Evolutionary conservation across 345 rosid species (phyloP).

Genomic region (Aquilaria yunnanensis): DNA sequence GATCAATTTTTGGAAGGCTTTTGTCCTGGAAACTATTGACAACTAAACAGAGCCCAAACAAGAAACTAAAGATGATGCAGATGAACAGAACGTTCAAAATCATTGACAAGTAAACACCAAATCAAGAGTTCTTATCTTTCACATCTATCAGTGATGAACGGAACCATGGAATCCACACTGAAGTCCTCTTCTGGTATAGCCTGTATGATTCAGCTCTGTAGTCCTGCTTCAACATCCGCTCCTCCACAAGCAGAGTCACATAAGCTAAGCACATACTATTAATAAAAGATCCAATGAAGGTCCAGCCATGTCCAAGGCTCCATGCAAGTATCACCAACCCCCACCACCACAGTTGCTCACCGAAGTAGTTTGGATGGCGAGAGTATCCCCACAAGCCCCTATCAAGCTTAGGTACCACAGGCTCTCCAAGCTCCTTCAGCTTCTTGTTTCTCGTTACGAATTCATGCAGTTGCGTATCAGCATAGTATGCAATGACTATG

Average conservation of each 20-base stretch:
- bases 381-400: slow-evolving; percentile 77
- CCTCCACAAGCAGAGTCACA: slow-evolving; percentile 78
- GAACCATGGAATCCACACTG: slow-evolving; percentile 96
- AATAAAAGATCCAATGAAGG: slow-evolving; percentile 54
- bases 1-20: too few relatives aligned
- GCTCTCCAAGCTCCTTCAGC: slow-evolving; percentile 71
- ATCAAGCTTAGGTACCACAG: slow-evolving; percentile 60
- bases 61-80: neutral
- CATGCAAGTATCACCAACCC: slow-evolving; percentile 77
- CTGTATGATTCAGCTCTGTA: slow-evolving; percentile 82
- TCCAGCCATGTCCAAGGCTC: slow-evolving; percentile 82
- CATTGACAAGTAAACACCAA: slow-evolving; percentile 1
- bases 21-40: too few relatives aligned
- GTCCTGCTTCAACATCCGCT: slow-evolving; percentile 66
- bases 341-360: slow-evolving; percentile 99
- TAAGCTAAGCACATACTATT: slow-evolving; percentile 75
- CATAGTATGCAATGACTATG: slow-evolving; percentile 58
- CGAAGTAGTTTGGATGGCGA: slow-evolving; percentile 93
- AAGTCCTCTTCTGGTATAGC: slow-evolving; percentile 82
- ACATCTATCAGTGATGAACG: slow-evolving; percentile 30
- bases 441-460: slow-evolving; percentile 59
- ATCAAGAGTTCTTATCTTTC: slow-evolving; percentile 53
- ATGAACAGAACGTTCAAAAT: slow-evolving; percentile 9
- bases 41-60: neutral
- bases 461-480: slow-evolving; percentile 81